phyloP scores from a whole-genome alignment of 179 eudicot genomes.

The Sideroxylon spinosum region DNA sequence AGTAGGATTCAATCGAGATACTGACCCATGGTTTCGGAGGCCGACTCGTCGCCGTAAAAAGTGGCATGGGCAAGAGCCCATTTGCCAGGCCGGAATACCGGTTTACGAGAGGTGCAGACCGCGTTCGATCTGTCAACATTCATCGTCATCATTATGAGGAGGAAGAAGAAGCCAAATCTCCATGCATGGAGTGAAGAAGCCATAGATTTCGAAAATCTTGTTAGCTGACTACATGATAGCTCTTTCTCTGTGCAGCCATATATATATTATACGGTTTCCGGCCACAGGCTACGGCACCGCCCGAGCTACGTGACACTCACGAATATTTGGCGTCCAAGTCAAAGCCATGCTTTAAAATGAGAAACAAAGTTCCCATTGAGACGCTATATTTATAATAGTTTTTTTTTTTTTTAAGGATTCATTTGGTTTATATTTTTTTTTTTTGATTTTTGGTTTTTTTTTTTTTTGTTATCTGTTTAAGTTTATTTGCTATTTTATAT shows the following conservation, averaged over 20 bases:
- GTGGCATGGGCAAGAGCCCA: constrained; percentile 57
- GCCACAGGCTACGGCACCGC: neutral
- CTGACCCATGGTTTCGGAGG: constrained; percentile 50
- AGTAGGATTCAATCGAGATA: neutral
- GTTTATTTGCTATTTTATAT: no score
- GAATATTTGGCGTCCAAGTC: constrained; percentile 12
- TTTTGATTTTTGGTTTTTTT: no score
- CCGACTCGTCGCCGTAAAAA: constrained; percentile 53
- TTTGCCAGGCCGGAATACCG: constrained; percentile 24
- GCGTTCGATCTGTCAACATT: constrained; percentile 1
- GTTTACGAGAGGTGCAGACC: neutral
- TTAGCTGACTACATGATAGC: no score
- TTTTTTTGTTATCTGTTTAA: no score
- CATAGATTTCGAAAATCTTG: no score
- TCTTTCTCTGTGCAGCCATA: neutral
- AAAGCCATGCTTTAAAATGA: no score
- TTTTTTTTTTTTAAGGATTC: no score
- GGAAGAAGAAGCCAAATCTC: constrained; percentile 24
- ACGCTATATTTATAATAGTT: no score
- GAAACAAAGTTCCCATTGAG: no score
- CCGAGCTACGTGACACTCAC: constrained; percentile 40
- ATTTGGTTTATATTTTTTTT: no score
- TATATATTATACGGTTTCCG: neutral
- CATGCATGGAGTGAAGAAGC: no score
- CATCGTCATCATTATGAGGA: constrained; percentile 12